Base-by-base conservation (phyloP, 805 yeast species). In the Myxozyma melibiosi region DNA sequence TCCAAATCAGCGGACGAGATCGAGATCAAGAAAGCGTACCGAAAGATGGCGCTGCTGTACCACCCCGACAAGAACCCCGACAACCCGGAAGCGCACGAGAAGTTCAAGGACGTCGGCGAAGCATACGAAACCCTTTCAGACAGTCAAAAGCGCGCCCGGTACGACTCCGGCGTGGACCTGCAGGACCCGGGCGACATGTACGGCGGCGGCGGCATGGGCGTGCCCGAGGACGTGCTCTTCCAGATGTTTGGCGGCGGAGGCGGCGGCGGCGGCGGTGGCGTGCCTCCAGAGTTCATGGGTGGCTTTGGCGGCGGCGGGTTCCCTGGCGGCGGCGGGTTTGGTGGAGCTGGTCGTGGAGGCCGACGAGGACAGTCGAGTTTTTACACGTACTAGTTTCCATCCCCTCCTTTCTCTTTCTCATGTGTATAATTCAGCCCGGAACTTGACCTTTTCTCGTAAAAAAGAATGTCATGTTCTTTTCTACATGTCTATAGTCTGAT, bases 91-190 rank as follows among this genome's bases (percentile, higher is more conserved):
- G 97, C 96, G 25, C 95, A 96, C 55, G 98, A 94, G 70, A 92
- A 90, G 76, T 92, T 92, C 75, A 94, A 92, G 76, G 97, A 90
- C 72, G 81, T 90, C 67, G 84, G 95, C 22, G 81, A 82, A 55
- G 97, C 98, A 9, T 83, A 92, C 71, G 98, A 92, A 74, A 78
- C 90, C 14, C 78, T 92, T 61, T 81, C 89, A 9, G 97, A 91
- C 71, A 79, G 86, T 18, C 88, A 91, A 70, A 92, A 91, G 79
- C 86, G 97, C 76, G 88, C 86, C 22, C 69, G 87, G 3, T 92
- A 90, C 70, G 98, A 94, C 74, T 84, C 85, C 59, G 92, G 87
- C 67, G 97, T 96, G 73, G 91, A 87, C 70, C 65, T 73, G n/a
- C 71, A 74, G 46, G 74, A 68, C 45, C 72, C 70, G 16, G 88